phyloP scores from a whole-genome alignment of 192 early-diverging fungal species.

The Rhizoclosmatium sp. region DNA sequence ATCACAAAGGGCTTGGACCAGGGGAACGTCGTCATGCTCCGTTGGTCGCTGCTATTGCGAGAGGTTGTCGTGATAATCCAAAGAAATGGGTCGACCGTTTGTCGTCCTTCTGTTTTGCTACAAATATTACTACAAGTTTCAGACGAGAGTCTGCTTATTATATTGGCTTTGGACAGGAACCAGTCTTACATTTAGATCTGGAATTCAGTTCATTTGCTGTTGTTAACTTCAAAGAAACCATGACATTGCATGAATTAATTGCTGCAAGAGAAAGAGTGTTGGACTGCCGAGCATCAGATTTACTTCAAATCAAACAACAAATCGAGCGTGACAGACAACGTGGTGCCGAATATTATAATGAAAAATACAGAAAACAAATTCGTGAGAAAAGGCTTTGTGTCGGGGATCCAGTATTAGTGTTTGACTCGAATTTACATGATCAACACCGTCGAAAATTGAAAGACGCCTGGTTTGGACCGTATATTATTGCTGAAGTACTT shows the following conservation, averaged over 20 bases:
- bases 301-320: not conserved
- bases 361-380: not conserved
- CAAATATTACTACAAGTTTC: not conserved
- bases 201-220: not conserved
- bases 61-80: not conserved
- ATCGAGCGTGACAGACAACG: not conserved
- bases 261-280: not conserved
- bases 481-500: not conserved
- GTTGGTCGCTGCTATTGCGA: not conserved
- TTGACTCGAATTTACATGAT: not conserved
- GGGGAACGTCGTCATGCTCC: conserved; percentile 1
- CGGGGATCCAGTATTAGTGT: not conserved
- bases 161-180: not conserved
- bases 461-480: conserved; percentile 1
- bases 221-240: not conserved
- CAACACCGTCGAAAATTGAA: conserved; percentile 1
- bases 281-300: not conserved
- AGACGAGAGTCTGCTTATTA: not conserved
- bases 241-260: not conserved
- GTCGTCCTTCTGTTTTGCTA: not conserved
- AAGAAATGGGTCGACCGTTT: not conserved
- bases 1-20: not conserved
- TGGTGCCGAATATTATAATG: conserved; percentile 1
- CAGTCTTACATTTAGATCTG: conserved; percentile 1
- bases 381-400: not conserved